Conservation (phyloP, 164 flowering plant species). For the Amborella trichopoda region DNA sequence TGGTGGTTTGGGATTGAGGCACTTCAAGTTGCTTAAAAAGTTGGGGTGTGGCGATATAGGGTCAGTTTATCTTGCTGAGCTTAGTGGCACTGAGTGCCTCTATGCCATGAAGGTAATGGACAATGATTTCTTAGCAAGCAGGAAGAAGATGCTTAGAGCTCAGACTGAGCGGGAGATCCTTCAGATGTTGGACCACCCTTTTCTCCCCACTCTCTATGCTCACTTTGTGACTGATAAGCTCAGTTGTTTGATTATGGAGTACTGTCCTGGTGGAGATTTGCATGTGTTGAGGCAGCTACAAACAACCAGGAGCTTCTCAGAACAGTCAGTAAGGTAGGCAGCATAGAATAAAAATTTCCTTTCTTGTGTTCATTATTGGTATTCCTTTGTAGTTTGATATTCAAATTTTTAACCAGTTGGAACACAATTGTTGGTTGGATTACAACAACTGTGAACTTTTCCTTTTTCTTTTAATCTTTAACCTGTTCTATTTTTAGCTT, state of each 20-base stretch:
- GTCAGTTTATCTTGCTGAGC: slow-evolving; percentile 73
- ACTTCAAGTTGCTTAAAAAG: slow-evolving; percentile 63
- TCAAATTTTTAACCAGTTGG: too few relatives aligned
- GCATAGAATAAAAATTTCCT: neutral
- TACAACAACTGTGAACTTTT: too few relatives aligned
- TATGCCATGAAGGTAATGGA: slow-evolving; percentile 89
- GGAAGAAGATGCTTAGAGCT: slow-evolving; percentile 57
- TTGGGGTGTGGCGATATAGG: slow-evolving; percentile 94
- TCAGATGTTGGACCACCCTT: slow-evolving; percentile 84
- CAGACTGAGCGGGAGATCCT: slow-evolving; percentile 75
- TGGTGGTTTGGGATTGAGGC: slow-evolving; percentile 37
- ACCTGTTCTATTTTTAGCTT: too few relatives aligned
- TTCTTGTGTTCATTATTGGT: too few relatives aligned
- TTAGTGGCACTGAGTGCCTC: slow-evolving; percentile 45
- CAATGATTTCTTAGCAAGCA: slow-evolving; percentile 45
- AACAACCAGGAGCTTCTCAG: slow-evolving; percentile 43
- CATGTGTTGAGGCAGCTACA: slow-evolving; percentile 82
- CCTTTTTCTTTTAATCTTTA: too few relatives aligned
- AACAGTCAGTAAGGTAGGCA: slow-evolving; percentile 63
- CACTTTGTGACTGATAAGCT: slow-evolving; percentile 55
- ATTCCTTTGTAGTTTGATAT: too few relatives aligned
- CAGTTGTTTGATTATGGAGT: slow-evolving; percentile 82
- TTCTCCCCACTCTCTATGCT: slow-evolving; percentile 74
- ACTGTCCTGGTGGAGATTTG: slow-evolving; percentile 86
- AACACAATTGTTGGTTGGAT: too few relatives aligned